Evolutionary conservation across 306 rosid genomes (phyloP), one percentile per base, ranked within the genome.

Genomic region (Mimosa bimucronata): DNA sequence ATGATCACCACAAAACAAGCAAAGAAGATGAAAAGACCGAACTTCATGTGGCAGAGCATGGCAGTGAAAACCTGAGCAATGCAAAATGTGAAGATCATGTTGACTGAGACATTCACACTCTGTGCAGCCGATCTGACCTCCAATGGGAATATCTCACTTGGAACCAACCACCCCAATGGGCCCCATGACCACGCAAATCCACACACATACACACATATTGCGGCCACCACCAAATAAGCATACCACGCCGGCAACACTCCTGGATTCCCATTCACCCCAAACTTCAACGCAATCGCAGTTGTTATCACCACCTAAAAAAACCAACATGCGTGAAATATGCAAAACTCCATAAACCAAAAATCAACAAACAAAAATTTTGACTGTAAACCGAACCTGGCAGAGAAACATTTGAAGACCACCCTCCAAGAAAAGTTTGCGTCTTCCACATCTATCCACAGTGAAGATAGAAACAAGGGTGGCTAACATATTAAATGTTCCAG

Each of bases 211-310:
- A 66, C 0, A 18, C 89, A 89, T 0, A 88, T 88, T 2, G 64
- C 68, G 19, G 3, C 28, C 31, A 58, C 65, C 30, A 25, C 65
- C 6, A 58, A 5, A 10, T 3, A 0, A 23, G 65, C 65, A 10
- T 58, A 23, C 31, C 16, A 23, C 65, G 1, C 0, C 68, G 87
- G 71, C n/a, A 91, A 46, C 1, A 7, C 80, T 31, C 89, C 95
- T 0, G 89, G 89, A 9, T 79, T 81, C 9, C 89, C 90, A 16
- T 19, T 26, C 2, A 52, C 0, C 19, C 95, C 91, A 70, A 89
- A 87, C 68, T 84, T 83, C 0, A 1, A 0, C 0, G 80, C 91
- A 9, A 89, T 81, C 16, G 79, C 79, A 3, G 11, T 9, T 0
- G 90, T 76, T 26, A 89, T 76, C 19, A 68, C 48, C 12, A 86